phyloP scores from a whole-genome alignment of 164 flowering plant genomes.

The Vitis rotundifolia region DNA sequence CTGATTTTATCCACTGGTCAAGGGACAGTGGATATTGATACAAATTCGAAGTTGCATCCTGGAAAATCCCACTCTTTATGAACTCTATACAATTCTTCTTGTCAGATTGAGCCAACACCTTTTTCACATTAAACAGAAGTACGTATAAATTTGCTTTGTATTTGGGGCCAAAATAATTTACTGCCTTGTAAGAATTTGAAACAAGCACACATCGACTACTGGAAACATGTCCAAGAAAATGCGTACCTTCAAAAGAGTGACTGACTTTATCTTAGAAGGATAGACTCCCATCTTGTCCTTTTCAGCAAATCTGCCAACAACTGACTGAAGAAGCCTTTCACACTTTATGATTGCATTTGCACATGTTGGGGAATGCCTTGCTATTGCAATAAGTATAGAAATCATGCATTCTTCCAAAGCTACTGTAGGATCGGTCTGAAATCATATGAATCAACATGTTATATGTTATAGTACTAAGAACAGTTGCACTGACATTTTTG shows the following conservation, averaged over 20 bases:
- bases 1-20: slow-evolving; percentile 68
- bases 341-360: slow-evolving; percentile 72
- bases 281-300: slow-evolving; percentile 37
- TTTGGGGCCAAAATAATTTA: not conserved
- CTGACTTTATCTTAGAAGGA: slow-evolving; percentile 66
- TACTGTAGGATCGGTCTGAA: slow-evolving; percentile 60
- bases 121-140: slow-evolving; percentile 10
- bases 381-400: slow-evolving; percentile 69
- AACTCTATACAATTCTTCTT: slow-evolving; percentile 58
- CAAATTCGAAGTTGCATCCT: slow-evolving; percentile 57
- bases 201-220: not conserved
- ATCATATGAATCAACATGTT: slow-evolving; percentile 17
- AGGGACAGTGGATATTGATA: slow-evolving; percentile 47
- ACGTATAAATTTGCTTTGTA: slow-evolving; percentile 5
- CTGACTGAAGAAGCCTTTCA: slow-evolving; percentile 64
- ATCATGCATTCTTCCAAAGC: slow-evolving; percentile 72
- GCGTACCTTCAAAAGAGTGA: slow-evolving; percentile 67
- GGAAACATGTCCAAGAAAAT: not conserved
- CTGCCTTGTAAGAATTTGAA: not conserved
- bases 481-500: not conserved
- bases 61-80: slow-evolving; percentile 55
- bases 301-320: slow-evolving; percentile 50
- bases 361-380: slow-evolving; percentile 86
- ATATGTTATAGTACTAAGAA: not conserved
- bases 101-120: slow-evolving; percentile 80